Evolutionary conservation across 2,329 filamentous ascomycete species (phyloP).

Genomic region (Diplodia corticola): DNA sequence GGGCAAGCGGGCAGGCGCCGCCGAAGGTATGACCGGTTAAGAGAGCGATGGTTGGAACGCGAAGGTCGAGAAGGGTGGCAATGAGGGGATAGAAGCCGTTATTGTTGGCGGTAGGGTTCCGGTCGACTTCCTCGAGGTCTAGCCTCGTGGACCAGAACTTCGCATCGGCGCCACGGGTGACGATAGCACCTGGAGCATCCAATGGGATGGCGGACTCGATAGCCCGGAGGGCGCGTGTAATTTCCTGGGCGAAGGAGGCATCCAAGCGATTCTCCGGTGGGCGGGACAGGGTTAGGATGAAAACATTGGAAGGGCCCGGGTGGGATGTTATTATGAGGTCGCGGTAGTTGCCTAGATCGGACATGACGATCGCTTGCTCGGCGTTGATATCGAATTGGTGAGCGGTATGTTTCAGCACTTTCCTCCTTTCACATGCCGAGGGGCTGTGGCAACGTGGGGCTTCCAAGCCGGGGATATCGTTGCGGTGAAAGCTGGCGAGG

Average conservation of each 20-base stretch:
- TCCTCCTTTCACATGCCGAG: not conserved
- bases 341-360: slow-evolving; percentile 3
- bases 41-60: slow-evolving; percentile 51
- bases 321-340: slow-evolving; percentile 6
- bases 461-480: too few species aligned
- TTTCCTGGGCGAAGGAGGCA: slow-evolving; percentile 52
- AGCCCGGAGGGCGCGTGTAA: slow-evolving; percentile 52
- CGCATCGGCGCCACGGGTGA: slow-evolving; percentile 53
- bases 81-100: slow-evolving; percentile 59
- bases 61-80: slow-evolving; percentile 51
- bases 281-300: slow-evolving; percentile 57
- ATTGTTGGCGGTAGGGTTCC: slow-evolving; percentile 56
- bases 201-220: slow-evolving; percentile 46
- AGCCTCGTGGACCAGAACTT: slow-evolving; percentile 44
- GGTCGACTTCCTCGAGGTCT: slow-evolving; percentile 50
- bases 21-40: slow-evolving; percentile 54
- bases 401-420: not conserved
- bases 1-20: slow-evolving; percentile 49
- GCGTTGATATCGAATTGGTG: not conserved
- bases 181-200: slow-evolving; percentile 33
- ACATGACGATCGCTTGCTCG: not conserved
- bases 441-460: not conserved
- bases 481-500: not conserved
- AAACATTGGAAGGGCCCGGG: slow-evolving; percentile 38
- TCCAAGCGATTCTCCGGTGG: slow-evolving; percentile 57